These are phyloP conservation scores for Kokia cookei DNA, from an alignment of 441 rosid species.

Conservation along the genomic window DNA sequence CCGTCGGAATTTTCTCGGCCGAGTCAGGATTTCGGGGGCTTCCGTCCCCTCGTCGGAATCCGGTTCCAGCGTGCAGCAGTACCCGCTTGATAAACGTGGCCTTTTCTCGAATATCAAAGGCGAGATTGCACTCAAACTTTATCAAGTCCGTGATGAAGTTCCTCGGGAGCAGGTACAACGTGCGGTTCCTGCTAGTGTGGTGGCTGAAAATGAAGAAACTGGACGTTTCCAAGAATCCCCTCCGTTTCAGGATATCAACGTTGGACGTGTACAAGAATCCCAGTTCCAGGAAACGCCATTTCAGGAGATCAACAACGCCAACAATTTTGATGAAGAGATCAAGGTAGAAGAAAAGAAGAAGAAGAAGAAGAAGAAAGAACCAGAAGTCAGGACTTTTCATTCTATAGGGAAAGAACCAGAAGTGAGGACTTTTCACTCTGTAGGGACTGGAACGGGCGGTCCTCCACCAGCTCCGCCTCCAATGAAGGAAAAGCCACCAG, in stretches of 20 bases:
- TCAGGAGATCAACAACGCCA: conserved; percentile 26
- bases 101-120: conserved; percentile 69
- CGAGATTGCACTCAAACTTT: conserved; percentile 55
- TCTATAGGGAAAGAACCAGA: conserved; percentile 45
- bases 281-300: conserved; percentile 16
- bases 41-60: conserved; percentile 54
- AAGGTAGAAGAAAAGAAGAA: conserved; percentile 16
- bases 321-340: conserved; percentile 17
- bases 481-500: conserved; percentile 30
- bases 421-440: conserved; percentile 61
- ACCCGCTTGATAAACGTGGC: conserved; percentile 79
- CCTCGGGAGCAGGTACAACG: neutral
- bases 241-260: conserved; percentile 30
- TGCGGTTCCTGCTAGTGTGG: neutral
- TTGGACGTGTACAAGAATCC: neutral
- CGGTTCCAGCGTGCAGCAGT: conserved; percentile 52
- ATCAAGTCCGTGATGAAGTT: conserved; percentile 29
- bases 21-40: conserved; percentile 64
- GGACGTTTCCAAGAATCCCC: neutral
- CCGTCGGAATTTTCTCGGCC: conserved; percentile 65
- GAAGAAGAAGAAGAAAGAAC: conserved; percentile 32
- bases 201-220: conserved; percentile 7
- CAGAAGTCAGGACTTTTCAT: conserved; percentile 58
- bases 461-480: conserved; percentile 23
- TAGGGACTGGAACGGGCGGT: conserved; percentile 37